Evolutionary conservation across 441 rosid species (phyloP).

Genomic region (Francoa sonchifolia): DNA sequence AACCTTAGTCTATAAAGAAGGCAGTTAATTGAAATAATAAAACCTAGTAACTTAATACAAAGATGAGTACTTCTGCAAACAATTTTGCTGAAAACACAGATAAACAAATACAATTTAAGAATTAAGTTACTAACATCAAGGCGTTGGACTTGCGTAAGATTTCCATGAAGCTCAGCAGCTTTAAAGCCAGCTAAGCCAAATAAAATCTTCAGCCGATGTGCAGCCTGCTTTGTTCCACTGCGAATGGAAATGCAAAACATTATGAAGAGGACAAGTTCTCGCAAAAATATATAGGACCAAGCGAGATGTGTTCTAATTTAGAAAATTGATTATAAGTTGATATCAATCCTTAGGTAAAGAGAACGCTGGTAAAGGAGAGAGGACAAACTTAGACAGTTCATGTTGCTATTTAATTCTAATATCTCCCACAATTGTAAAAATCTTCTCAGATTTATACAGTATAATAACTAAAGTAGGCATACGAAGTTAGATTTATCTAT

Average conservation of each 20-base stretch:
- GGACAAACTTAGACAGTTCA: too few species aligned
- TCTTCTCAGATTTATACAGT: too few species aligned
- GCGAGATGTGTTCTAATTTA: not conserved
- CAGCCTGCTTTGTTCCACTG: constrained; percentile 96
- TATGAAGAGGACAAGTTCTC: not conserved
- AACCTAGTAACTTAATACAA: too few species aligned
- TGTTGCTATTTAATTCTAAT: too few species aligned
- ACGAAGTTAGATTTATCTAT: too few species aligned
- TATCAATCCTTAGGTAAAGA: too few species aligned
- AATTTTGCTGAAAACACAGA: not conserved
- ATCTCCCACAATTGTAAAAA: too few species aligned
- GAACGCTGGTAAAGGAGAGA: too few species aligned
- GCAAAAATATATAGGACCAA: not conserved
- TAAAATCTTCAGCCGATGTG: constrained; percentile 88
- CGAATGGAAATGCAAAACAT: constrained; percentile 15
- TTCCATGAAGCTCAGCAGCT: constrained; percentile 97
- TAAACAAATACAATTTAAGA: constrained; percentile 3
- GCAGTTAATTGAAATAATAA: too few species aligned
- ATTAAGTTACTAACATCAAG: constrained; percentile 64
- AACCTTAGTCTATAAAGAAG: too few species aligned
- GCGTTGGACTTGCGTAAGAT: constrained; percentile 93
- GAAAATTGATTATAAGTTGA: not conserved
- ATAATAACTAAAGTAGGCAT: too few species aligned
- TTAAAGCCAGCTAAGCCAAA: constrained; percentile 73
- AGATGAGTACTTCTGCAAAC: too few species aligned